Evolutionary conservation across 805 yeast genomes (phyloP), one percentile per base, ranked within the genome.

Genomic region (Nakazawaea ishiwadae): DNA sequence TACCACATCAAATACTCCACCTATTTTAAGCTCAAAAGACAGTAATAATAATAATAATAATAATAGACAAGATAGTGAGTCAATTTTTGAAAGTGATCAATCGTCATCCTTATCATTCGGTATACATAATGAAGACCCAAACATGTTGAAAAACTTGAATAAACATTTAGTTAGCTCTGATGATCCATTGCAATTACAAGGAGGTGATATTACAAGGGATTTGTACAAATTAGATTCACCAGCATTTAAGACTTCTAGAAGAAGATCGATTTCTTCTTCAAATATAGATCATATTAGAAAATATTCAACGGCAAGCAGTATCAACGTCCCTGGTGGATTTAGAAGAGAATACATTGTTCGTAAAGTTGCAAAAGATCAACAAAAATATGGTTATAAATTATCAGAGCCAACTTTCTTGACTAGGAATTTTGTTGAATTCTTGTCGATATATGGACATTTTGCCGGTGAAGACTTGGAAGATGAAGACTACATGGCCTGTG

Each of bases 381-480:
- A 51, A 14, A 54, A 48, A 43, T 57, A 44, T 40, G 66, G 64
- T 11, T 50, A 61, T 43, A 46, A 51, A 14, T 35, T 60, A 21
- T 40, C 48, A 23, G 43, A 49, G 52, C 78, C 67, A 11, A 67
- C 79, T 8, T 69, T 79, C 43, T 58, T 84, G 30, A 79, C 95
- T 1, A 72, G 77, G 44, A 85, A 84, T 58, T 85, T 85, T 48
- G 67, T 84, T 50, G 93, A 85, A 57, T 85, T 85, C 53, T 64
- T 85, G 35, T 79, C 84, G 48, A 70, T 85, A 6, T 85, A 85
- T 59, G 95, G 95, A 5, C 91, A 85, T 64, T 85, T 85, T 61
- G 93, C 93, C 2, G 95, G 95, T 55, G 93, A 84, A 59, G 77
- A 80, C 30, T 69, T 84, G 40, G 91, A 83, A 51, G 84, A 79